phyloP scores from a whole-genome alignment of 2,329 filamentous ascomycete genomes.

The Apiospora arundinis region DNA sequence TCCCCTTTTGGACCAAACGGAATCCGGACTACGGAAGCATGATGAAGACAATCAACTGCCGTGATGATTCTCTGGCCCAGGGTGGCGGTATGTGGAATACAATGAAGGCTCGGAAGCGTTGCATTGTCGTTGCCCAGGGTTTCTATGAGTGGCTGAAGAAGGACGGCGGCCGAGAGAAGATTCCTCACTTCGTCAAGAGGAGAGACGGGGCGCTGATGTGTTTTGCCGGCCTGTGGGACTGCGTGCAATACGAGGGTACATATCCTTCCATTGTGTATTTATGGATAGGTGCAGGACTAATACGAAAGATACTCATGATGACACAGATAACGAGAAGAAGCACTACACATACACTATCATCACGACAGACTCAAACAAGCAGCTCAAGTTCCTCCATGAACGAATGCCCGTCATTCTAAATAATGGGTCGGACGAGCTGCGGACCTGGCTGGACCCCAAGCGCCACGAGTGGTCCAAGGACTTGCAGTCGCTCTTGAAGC shows the following conservation, averaged over 20 bases:
- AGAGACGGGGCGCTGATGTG: conserved; percentile 86
- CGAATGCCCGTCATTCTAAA: conserved; percentile 95
- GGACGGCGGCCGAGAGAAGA: conserved; percentile 72
- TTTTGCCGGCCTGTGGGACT: conserved; percentile 92
- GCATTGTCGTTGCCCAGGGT: conserved; percentile 85
- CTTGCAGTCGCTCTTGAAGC: conserved; percentile 79
- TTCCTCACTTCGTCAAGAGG: conserved; percentile 83
- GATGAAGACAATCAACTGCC: conserved; percentile 93
- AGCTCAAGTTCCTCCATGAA: conserved; percentile 87
- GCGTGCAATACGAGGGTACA: conserved; percentile 77
- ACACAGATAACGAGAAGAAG: conserved; percentile 62
- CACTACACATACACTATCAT: conserved; percentile 92
- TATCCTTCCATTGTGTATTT: not conserved
- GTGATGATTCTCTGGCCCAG: conserved; percentile 81
- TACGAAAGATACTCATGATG: not conserved
- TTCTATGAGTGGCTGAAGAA: conserved; percentile 97
- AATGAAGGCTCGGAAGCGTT: conserved; percentile 90
- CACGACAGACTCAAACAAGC: conserved; percentile 84
- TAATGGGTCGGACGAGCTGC: conserved; percentile 72
- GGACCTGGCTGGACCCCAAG: conserved; percentile 78
- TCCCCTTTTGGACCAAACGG: conserved; percentile 92
- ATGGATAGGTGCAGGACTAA: not conserved
- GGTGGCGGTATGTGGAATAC: conserved; percentile 86
- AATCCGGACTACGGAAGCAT: conserved; percentile 78
- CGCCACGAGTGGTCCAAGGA: conserved; percentile 77